These are phyloP conservation scores for Silene noctiflora DNA, from an alignment of 179 eudicot genomes.

Conservation along the genomic window DNA sequence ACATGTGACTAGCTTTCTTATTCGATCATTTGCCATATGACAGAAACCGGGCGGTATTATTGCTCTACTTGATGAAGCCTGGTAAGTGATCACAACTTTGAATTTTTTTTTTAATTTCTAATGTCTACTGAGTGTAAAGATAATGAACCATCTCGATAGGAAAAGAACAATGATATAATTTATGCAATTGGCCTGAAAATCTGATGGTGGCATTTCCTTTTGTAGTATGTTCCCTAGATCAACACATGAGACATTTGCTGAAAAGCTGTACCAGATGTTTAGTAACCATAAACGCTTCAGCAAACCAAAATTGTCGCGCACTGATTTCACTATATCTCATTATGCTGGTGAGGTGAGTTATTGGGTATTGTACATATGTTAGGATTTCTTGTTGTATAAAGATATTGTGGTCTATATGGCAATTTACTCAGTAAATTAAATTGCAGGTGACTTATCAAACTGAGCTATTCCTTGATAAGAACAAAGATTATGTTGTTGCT, in stretches of 20 bases:
- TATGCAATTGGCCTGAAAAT: conserved; percentile 1
- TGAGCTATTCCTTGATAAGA: conserved; percentile 79
- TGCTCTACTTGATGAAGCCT: conserved; percentile 52
- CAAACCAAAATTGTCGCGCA: conserved; percentile 80
- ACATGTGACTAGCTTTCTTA: conserved; percentile 7
- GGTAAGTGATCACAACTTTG: conserved; percentile 32
- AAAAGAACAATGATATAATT: background rate
- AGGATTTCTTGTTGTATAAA: background rate
- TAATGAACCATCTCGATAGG: background rate
- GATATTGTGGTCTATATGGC: conserved; percentile 8
- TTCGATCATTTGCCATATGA: conserved; percentile 12
- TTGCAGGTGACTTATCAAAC: conserved; percentile 92
- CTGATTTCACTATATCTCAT: conserved; percentile 76
- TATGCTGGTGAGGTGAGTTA: conserved; percentile 89
- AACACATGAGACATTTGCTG: conserved; percentile 79
- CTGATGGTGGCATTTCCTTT: conserved; percentile 9
- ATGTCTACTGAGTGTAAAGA: background rate
- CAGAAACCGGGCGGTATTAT: conserved; percentile 58
- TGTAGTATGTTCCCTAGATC: conserved; percentile 81
- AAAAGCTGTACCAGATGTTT: conserved; percentile 87
- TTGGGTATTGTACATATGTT: conserved; percentile 8
- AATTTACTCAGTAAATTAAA: conserved; percentile 12
- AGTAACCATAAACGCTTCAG: conserved; percentile 73
- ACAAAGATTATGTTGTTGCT: conserved; percentile 85
- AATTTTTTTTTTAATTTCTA: background rate